Base-by-base conservation (phyloP, 2,329 filamentous ascomycete genomes). In the Paraconiothyrium brasiliense region DNA sequence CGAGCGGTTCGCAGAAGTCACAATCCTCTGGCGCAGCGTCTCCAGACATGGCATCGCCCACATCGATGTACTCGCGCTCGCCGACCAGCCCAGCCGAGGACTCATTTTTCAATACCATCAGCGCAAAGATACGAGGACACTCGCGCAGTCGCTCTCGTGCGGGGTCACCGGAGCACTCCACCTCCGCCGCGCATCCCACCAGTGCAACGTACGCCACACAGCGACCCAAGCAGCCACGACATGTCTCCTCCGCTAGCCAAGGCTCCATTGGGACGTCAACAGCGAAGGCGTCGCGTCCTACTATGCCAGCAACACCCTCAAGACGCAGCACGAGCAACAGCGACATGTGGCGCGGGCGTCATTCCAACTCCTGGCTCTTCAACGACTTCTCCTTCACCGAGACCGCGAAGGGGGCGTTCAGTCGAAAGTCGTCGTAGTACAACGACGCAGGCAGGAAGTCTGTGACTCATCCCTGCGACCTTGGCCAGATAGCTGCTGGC, bases 291-390 rank as follows among this genome's bases (percentile, higher is more conserved):
- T 39, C 57, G 24, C 64, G 72, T 57, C 71, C 74, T 4, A 70
- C 67, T 54, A 58, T 74, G 11, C 68, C 73, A n/a, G 59, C 73
- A 16, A 60, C 61, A 13, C 48, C 67, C 4, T 61, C 67, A 13
- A 65, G 77, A 52, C 63, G 70, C 32, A 72, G 71, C 63, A 76
- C 74, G 4, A 66, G 64, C 51, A 71, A 70, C 50, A 78, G 75
- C 61, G 73, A 78, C 59, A 69, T 71, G 59, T 78, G 76, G 76
- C 67, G 69, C 10, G 76, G 76, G 55, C 71, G 77, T 8, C 77
- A 79, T 62, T 76, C 76, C 27, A 79, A 79, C 58, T 72, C 74
- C 9, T 79, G 77, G 77, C 66, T 79, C 4, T 79, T 79, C 59
- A 72, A 72, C 46, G 76, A 73, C 44, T 78, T 75, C 60, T 78